Percentiles rank a stretch among this genome's conserved stretches.
These are phyloP conservation scores for Tulasnella sp. DNA, from an alignment of 768 basidiomycete species.

Conservation along the genomic window DNA sequence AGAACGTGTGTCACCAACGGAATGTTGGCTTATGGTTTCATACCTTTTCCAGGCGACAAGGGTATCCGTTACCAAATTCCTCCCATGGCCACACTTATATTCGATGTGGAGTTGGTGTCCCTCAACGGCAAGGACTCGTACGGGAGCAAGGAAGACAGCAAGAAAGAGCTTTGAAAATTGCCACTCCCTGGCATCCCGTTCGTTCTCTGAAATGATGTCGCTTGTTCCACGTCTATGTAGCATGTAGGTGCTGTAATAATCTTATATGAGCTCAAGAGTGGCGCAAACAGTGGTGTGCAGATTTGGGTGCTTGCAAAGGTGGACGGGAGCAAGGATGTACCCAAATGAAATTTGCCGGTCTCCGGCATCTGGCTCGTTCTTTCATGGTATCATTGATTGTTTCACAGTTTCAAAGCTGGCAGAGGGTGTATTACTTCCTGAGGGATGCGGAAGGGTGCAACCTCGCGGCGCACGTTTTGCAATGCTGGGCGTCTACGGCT, in stretches of 20 bases:
- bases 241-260: not conserved
- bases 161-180: slow-evolving; percentile 1
- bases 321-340: not conserved
- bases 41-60: slow-evolving; percentile 51
- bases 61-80: slow-evolving; percentile 79
- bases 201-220: not conserved
- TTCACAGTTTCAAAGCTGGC: not conserved
- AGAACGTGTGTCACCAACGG: no score
- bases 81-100: slow-evolving; percentile 73
- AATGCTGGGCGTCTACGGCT: no score
- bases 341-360: not conserved
- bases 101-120: slow-evolving; percentile 77
- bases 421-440: not conserved
- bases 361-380: not conserved
- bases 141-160: not conserved
- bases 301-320: slow-evolving; percentile 47
- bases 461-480: no score
- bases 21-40: not conserved
- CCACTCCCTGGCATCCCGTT: not conserved
- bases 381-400: not conserved
- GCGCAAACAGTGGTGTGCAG: no score
- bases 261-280: no score
- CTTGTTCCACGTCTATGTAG: not conserved
- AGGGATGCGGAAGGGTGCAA: no score
- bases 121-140: slow-evolving; percentile 43